Percentiles rank a stretch among this genome's conserved stretches.
Conservation (phyloP, 176 grass and related monocot species). For the Pontederia paniculata region DNA sequence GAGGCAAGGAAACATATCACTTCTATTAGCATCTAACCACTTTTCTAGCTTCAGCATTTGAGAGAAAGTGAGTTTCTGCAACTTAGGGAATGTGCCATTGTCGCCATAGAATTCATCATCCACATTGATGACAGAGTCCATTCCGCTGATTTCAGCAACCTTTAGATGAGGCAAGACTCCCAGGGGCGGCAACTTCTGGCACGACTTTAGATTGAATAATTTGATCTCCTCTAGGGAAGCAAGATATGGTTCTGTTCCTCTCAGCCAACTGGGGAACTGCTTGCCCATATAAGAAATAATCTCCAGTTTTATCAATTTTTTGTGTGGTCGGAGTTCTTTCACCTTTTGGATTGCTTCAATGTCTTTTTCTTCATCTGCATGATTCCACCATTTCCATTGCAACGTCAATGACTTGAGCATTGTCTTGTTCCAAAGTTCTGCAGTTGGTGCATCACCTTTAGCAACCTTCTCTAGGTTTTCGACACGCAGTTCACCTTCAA, state of each 20-base stretch:
- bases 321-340: conserved; percentile 33
- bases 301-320: conserved; percentile 35
- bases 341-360: conserved; percentile 11
- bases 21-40: conserved; percentile 16
- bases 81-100: conserved; percentile 15
- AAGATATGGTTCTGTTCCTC: conserved; percentile 8
- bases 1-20: conserved; percentile 34
- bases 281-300: conserved; percentile 29
- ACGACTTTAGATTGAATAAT: conserved; percentile 36
- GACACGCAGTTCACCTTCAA: conserved; percentile 27
- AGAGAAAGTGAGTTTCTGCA: conserved; percentile 41
- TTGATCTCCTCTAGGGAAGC: conserved; percentile 34
- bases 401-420: conserved; percentile 32
- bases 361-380: no score
- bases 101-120: conserved; percentile 13
- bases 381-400: no score
- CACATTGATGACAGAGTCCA: conserved; percentile 24
- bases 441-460: conserved; percentile 19
- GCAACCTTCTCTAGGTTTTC: no score
- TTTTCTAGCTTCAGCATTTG: no score
- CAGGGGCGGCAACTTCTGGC: conserved; percentile 28
- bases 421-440: conserved; percentile 34
- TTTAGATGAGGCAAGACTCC: conserved; percentile 28
- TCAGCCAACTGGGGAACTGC: conserved; percentile 40
- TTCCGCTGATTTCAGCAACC: conserved; percentile 30